Evolutionary conservation across 306 rosid genomes (phyloP), one percentile per base, ranked within the genome.

Genomic region (Rubus parviflorus): DNA sequence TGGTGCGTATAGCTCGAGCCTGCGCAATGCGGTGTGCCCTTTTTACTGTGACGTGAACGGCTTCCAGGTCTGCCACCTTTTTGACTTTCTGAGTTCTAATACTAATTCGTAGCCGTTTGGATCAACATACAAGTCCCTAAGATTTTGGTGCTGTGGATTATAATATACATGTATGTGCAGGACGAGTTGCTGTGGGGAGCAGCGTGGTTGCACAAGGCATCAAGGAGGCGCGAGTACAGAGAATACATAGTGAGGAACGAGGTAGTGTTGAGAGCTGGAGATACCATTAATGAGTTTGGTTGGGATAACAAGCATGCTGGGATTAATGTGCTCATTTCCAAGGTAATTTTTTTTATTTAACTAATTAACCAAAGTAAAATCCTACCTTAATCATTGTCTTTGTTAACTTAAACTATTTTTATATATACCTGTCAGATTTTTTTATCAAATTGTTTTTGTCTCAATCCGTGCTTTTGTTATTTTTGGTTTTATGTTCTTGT

Each of bases 241-340:
- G 97, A 95, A 84, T 95, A 95, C 83, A 95, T 92, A 57, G 92
- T 91, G 70, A 85, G 37, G 82, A 95, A 95, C 88, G 97, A 95
- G 85, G 97, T 92, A 52, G 87, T 92, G 23, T 62, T 95, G 74
- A 83, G 97, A 70, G 97, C 99, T 10, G 97, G 99, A 22, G 98
- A 95, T 78, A 95, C 93, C 75, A 95, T 95, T 76, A 92, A 92
- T 82, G 97, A 95, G 88, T 95, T 95, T 72, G 97, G 99, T 86
- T 95, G 99, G 97, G 99, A 95, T 86, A 95, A 95, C 92, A 95
- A 95, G 89, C 99, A 95, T 86, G 99, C 99, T 22, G 97, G 97
- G 78, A 95, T 92, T 80, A 95, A 95, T 83, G 85, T 95, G 56
- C 97, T 95, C 75, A 75, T 95, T 81, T 92, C 97, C 65, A 95